phyloP scores from a whole-genome alignment of 352 stramenopile genomes.

The Phytophthora palmivora region DNA sequence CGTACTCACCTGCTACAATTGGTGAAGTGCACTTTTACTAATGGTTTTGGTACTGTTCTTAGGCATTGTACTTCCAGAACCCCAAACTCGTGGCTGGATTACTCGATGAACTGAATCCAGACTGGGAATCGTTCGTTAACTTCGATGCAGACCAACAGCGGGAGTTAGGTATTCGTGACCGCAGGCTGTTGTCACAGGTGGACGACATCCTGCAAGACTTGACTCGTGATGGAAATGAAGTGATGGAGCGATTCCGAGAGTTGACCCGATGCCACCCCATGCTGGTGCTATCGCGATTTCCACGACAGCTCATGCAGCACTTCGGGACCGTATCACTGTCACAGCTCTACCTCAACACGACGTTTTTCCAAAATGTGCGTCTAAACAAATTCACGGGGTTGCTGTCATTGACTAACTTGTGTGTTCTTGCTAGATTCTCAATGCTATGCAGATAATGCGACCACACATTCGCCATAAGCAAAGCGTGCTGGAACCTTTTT shows the following conservation, averaged over 20 bases:
- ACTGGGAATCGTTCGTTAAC: constrained; percentile 61
- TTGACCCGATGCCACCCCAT: constrained; percentile 60
- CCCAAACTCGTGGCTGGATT: constrained; percentile 52
- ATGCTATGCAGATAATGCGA: constrained; percentile 64
- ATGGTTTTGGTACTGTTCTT: constrained; percentile 8
- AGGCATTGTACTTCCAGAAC: constrained; percentile 74
- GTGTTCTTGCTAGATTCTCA: constrained; percentile 52
- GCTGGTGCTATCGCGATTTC: constrained; percentile 61
- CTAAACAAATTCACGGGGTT: neutral
- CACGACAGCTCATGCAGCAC: constrained; percentile 57
- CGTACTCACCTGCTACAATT: neutral
- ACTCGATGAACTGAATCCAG: constrained; percentile 58
- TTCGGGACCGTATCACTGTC: constrained; percentile 68
- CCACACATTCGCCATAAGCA: constrained; percentile 45
- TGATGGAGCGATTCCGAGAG: constrained; percentile 69
- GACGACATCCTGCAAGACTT: constrained; percentile 60
- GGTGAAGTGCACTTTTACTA: constrained; percentile 6
- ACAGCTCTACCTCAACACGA: constrained; percentile 70
- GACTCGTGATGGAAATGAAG: constrained; percentile 49
- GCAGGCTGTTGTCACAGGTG: constrained; percentile 42
- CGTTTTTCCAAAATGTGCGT: constrained; percentile 69
- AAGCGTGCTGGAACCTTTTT: constrained; percentile 42
- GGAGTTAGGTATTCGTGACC: constrained; percentile 27
- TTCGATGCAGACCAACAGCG: constrained; percentile 24
- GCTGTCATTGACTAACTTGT: neutral